Base-by-base conservation (phyloP, 2,329 filamentous ascomycete species). In the Xylariomycetidae sp. region DNA sequence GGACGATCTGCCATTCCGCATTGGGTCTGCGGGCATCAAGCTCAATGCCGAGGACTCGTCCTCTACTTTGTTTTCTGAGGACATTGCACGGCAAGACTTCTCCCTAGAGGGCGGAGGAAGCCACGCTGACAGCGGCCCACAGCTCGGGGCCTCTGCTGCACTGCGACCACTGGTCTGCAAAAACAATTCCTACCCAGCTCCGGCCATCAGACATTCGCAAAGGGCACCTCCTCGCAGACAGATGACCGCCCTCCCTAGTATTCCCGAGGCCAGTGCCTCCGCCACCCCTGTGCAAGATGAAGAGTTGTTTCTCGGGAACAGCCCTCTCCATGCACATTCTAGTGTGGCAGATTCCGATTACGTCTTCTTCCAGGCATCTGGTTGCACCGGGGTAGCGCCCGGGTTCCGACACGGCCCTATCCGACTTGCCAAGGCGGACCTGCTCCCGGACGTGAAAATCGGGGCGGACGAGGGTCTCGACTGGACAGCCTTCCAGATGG, bases 401-500 rank as follows among this genome's bases (percentile, higher is more conserved):
- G 48, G 51, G 2, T 72, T 74, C 46, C 61, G 61, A 6, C 76
- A 80, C 41, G 76, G 75, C 0, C 66, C 65, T 3, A 74, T 80
- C 40, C 64, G 71, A 3, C 54, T 79, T 30, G 49, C 63, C 32
- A 69, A 67, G 44, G 53, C 61, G 3, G 66, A 72, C 31, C 47
- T 65, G 6, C 44, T 53, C 15, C 58, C 48, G 8, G 55, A 59
- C 16, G 43, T 54, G 35, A 62, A 58, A 37, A 56, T 63, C 6
- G 56, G 53, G 14, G 59, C 60, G 19, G 72, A 74, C 31, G 70
- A 71, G 29, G 67, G 62, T 7, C 54, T 79, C 4, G 75, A 81
- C 59, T 79, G 75, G 75, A 76, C 70, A 5, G 74, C 75, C 4
- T 80, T 79, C 49, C 76, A 81, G 54, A 77, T 79, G 67, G 75